These are phyloP conservation scores for Blastomyces percursus DNA, from an alignment of 2,329 filamentous ascomycete genomes.

Conservation along the genomic window DNA sequence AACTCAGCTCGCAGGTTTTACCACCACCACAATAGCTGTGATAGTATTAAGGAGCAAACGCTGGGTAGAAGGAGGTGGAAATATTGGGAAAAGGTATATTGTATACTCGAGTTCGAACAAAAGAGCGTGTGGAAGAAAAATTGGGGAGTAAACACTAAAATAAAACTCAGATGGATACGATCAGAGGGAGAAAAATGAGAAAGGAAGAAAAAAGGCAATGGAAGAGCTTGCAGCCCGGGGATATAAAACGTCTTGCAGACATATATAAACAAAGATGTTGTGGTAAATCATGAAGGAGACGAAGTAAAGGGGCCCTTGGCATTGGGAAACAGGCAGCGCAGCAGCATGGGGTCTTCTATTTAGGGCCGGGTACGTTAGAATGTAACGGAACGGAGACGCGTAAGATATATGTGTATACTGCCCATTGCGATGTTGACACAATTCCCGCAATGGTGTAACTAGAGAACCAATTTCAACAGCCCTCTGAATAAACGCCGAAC, in stretches of 20 bases:
- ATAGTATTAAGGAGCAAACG: background rate
- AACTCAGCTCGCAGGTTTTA: background rate
- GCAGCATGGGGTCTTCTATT: background rate
- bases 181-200: background rate
- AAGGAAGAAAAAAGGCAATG: background rate
- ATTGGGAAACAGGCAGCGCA: background rate
- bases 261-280: slow-evolving; percentile 2
- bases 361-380: background rate
- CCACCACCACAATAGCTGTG: background rate
- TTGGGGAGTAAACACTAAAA: background rate
- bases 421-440: background rate
- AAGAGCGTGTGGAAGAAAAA: background rate
- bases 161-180: background rate
- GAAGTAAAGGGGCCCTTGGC: background rate
- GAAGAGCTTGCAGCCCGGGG: slow-evolving; percentile 2
- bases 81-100: background rate
- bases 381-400: background rate
- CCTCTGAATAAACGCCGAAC: slow-evolving; percentile 9
- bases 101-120: background rate
- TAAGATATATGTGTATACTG: background rate
- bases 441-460: background rate
- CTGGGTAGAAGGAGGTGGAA: background rate
- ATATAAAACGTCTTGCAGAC: slow-evolving; percentile 2
- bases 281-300: slow-evolving; percentile 1
- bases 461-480: slow-evolving; percentile 2